Evolutionary conservation across 257 asterid genomes (phyloP), one percentile per base, ranked within the genome.

Genomic region (Lantana camara): DNA sequence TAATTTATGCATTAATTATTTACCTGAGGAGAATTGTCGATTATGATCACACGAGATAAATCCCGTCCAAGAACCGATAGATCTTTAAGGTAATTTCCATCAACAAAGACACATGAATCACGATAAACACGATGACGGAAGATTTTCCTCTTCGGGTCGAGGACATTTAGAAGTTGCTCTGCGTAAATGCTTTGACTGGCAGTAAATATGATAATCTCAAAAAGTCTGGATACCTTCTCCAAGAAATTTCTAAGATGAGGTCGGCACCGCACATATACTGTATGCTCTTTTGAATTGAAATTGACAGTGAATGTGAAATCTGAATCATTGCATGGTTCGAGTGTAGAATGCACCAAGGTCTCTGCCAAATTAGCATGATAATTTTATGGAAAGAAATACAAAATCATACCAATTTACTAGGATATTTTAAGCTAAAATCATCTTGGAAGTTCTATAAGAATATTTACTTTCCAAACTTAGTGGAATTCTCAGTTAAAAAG

Each of bases 11-110:
- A 44, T 21, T 8, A 37, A 58, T 37, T 71, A n/a, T 35, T 48
- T 80, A 90, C 99, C 99, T 90, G 99, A 19, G 99, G 99, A 60
- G 99, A 94, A 82, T 94, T 94, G 63, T 94, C 99, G 5, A 94
- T 68, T 57, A 94, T 94, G 58, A 90, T 82, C 54, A 91, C 96
- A 21, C 62, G 93, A 1, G 95, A 77, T 76, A 94, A 77, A 76
- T 94, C 99, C 63, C 99, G 97, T 61, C 99, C 99, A 72, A 94
- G 99, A 82, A 94, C 89, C 4, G 99, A 81, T 0, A 94, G 84
- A 68, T 94, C 99, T 73, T 94, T 94, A 60, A 94, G 88, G 75
- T 90, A 94, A 80, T 90, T 90, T 38, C 96, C 97, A 70, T 94
- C 97, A 49, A 94, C 84, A 70, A 75, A 65, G 57, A 94, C 89